phyloP scores from a whole-genome alignment of 2,329 filamentous ascomycete species.

The Phoma sp. region DNA sequence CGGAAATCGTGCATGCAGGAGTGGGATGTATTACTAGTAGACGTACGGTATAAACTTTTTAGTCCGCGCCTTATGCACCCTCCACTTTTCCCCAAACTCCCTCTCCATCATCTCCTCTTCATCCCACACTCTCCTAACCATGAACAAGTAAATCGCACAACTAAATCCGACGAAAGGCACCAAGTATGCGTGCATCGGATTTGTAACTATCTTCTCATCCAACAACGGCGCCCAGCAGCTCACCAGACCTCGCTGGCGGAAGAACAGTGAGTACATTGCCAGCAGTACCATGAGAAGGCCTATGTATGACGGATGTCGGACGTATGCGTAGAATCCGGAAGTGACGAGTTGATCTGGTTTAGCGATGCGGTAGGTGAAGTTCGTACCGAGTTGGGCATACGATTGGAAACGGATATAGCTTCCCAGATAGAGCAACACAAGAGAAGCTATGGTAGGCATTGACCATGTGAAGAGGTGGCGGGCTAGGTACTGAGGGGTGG shows the following conservation, averaged over 20 bases:
- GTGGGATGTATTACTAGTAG: background rate
- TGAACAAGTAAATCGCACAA: slow-evolving; percentile 8
- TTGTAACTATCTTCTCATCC: slow-evolving; percentile 48
- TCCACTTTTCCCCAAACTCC: slow-evolving; percentile 59
- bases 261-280: slow-evolving; percentile 14
- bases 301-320: slow-evolving; percentile 64
- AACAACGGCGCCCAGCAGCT: slow-evolving; percentile 33
- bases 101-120: slow-evolving; percentile 58
- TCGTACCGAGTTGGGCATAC: slow-evolving; percentile 56
- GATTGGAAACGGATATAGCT: slow-evolving; percentile 47
- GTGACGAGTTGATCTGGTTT: slow-evolving; percentile 57
- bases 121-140: slow-evolving; percentile 18
- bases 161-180: slow-evolving; percentile 7
- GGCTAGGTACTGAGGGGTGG: slow-evolving; percentile 14
- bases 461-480: slow-evolving; percentile 14
- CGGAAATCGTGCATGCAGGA: too few relatives aligned
- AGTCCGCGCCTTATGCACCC: slow-evolving; percentile 57
- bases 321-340: slow-evolving; percentile 56
- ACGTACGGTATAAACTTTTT: slow-evolving; percentile 57
- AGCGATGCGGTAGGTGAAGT: slow-evolving; percentile 63
- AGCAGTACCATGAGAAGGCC: slow-evolving; percentile 50
- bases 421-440: slow-evolving; percentile 12
- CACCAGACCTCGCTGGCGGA: slow-evolving; percentile 17
- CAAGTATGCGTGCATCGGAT: slow-evolving; percentile 46
- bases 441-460: background rate